phyloP scores from a whole-genome alignment of 2,329 filamentous ascomycete genomes.

The Diaporthe ampelina region DNA sequence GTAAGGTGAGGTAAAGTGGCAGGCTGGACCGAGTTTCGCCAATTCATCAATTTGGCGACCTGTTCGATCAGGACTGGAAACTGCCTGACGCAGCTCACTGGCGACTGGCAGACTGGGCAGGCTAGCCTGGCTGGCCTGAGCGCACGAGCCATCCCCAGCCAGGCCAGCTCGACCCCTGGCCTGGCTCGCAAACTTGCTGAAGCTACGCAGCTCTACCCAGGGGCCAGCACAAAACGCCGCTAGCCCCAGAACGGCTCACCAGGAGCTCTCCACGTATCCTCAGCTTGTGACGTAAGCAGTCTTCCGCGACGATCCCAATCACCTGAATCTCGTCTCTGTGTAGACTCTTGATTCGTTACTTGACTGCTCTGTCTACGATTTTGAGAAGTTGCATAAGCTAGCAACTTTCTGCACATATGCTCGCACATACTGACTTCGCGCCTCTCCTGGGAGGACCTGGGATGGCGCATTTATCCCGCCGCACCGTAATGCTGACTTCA shows the following conservation, averaged over 20 bases:
- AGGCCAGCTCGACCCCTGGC: slow-evolving; percentile 22
- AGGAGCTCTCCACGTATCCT: slow-evolving; percentile 27
- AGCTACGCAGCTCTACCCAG: not conserved
- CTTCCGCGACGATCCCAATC: slow-evolving; percentile 8
- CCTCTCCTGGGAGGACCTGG: not conserved
- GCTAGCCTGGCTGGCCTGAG: slow-evolving; percentile 2
- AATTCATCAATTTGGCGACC: slow-evolving; percentile 40
- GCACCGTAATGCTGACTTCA: not conserved
- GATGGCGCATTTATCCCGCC: not conserved
- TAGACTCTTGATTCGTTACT: not conserved
- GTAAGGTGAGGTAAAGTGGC: slow-evolving; percentile 36
- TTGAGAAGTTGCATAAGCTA: not conserved
- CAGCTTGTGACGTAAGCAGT: slow-evolving; percentile 28
- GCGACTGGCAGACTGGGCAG: slow-evolving; percentile 13
- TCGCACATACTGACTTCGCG: not conserved
- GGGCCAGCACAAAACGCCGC: not conserved
- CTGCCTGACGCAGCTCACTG: slow-evolving; percentile 38
- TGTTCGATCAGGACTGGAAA: slow-evolving; percentile 33
- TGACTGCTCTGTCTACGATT: not conserved
- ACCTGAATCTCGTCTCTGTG: slow-evolving; percentile 17
- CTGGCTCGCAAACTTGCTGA: not conserved
- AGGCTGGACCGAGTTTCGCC: slow-evolving; percentile 38
- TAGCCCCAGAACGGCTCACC: slow-evolving; percentile 12
- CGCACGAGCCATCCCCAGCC: slow-evolving; percentile 29
- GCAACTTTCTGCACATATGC: not conserved